Evolutionary conservation across 306 rosid species (phyloP).

Genomic region (Castanea mollissima): DNA sequence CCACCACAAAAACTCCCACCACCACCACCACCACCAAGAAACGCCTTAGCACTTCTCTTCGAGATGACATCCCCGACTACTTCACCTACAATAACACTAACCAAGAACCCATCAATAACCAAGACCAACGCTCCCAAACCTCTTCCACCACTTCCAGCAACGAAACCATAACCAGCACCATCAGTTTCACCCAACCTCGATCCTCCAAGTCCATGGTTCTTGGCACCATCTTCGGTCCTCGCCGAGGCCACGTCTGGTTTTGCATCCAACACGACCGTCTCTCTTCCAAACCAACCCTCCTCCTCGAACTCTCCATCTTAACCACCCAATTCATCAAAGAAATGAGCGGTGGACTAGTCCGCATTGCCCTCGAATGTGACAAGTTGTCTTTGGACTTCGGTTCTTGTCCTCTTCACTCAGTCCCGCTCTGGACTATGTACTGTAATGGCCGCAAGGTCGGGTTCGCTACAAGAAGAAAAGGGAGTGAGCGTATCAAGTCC

Average conservation of each 20-base stretch:
- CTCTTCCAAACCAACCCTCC: conserved; percentile 57
- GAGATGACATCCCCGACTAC: conserved; percentile 28
- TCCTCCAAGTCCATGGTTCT: conserved; percentile 75
- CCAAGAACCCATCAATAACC: conserved; percentile 22
- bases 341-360: conserved; percentile 77
- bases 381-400: conserved; percentile 29
- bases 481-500: conserved; percentile 44
- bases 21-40: conserved; percentile 42
- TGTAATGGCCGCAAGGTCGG: conserved; percentile 73
- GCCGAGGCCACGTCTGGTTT: conserved; percentile 86
- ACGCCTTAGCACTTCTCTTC: conserved; percentile 66
- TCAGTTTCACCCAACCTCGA: conserved; percentile 33
- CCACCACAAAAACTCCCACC: conserved; percentile 18
- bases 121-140: conserved; percentile 39
- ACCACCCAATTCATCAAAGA: conserved; percentile 77
- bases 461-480: conserved; percentile 56
- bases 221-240: conserved; percentile 85
- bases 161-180: neutral
- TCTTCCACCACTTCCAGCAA: conserved; percentile 37
- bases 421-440: conserved; percentile 67
- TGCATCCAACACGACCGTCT: conserved; percentile 74
- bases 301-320: conserved; percentile 68
- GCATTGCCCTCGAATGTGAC: conserved; percentile 71
- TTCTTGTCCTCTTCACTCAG: conserved; percentile 55
- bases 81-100: neutral